A percentile compares a stretch with the other conserved stretches of the same genome.
Conservation (phyloP, 1,284 basidiomycete genomes). For the Malassezia psittaci region DNA sequence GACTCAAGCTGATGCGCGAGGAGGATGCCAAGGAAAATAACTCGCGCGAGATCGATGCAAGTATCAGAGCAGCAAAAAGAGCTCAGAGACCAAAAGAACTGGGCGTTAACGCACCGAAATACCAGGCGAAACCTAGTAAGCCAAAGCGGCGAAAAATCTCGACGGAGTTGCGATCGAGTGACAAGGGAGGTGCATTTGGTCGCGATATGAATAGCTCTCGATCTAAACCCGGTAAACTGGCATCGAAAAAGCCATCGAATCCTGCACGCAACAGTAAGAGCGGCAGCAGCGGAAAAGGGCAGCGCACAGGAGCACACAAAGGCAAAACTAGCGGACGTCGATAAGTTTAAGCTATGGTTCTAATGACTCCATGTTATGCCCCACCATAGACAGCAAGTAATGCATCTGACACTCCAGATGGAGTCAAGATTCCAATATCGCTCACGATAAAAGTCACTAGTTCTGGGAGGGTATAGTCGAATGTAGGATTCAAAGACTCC, state of each 20-base stretch:
- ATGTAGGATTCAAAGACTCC: slow-evolving; percentile 35
- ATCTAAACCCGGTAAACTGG: neutral
- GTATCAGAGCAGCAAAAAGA: slow-evolving; percentile 38
- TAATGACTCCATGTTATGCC: neutral
- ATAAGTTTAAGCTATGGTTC: neutral
- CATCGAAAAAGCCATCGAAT: neutral
- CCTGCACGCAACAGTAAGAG: too few relatives aligned
- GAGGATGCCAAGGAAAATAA: slow-evolving; percentile 30
- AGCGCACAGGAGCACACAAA: too few relatives aligned
- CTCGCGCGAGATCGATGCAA: slow-evolving; percentile 23
- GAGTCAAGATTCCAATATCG: slow-evolving; percentile 81
- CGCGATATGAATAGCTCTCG: slow-evolving; percentile 18
- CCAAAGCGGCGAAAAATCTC: slow-evolving; percentile 18
- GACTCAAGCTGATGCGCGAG: slow-evolving; percentile 33
- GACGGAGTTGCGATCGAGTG: slow-evolving; percentile 7
- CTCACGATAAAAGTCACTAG: slow-evolving; percentile 80
- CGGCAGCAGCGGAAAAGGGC: too few relatives aligned
- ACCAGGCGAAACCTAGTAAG: slow-evolving; percentile 8
- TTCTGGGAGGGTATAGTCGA: slow-evolving; percentile 55
- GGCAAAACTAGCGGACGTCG: neutral
- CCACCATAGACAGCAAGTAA: slow-evolving; percentile 69
- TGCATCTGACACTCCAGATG: slow-evolving; percentile 80
- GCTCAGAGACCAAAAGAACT: slow-evolving; percentile 31
- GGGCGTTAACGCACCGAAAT: slow-evolving; percentile 23
- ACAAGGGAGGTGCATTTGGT: slow-evolving; percentile 17